phyloP scores from a whole-genome alignment of 2,329 filamentous ascomycete genomes.

The Colletotrichum falcatum region DNA sequence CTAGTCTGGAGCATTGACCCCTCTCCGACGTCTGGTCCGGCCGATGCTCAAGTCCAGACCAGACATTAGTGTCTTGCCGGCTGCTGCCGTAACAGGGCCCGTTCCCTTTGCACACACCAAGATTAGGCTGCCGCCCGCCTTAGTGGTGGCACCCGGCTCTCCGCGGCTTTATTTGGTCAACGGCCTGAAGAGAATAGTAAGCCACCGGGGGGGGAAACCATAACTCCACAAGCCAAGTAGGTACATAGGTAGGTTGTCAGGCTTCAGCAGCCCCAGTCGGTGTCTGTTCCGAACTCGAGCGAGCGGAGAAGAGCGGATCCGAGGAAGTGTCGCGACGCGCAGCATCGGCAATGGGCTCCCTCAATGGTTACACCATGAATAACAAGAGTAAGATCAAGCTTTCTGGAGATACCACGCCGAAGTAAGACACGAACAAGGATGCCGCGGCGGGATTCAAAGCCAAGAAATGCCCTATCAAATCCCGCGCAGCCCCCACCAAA shows the following conservation, averaged over 20 bases:
- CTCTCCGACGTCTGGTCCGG: neutral
- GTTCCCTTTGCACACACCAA: neutral
- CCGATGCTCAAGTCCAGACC: neutral
- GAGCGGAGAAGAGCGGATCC: neutral
- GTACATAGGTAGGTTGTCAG: no score
- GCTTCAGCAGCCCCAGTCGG: neutral
- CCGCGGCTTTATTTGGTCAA: neutral
- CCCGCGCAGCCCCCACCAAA: conserved; percentile 3
- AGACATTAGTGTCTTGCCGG: neutral
- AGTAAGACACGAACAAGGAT: conserved; percentile 2
- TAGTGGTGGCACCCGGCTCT: no score
- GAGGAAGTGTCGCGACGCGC: neutral
- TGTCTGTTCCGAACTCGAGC: neutral
- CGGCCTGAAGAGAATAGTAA: neutral
- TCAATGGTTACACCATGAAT: neutral
- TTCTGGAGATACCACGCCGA: neutral
- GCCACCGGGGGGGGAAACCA: neutral
- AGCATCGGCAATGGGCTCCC: neutral
- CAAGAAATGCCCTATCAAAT: neutral
- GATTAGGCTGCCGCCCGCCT: neutral
- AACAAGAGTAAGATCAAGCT: neutral
- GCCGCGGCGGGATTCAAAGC: neutral
- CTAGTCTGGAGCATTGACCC: neutral
- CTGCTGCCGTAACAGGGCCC: neutral
- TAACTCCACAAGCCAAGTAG: no score